Evolutionary conservation across 1,139 yeast species (phyloP), one percentile per base, ranked within the genome.

Genomic region (Taphrina deformans): DNA sequence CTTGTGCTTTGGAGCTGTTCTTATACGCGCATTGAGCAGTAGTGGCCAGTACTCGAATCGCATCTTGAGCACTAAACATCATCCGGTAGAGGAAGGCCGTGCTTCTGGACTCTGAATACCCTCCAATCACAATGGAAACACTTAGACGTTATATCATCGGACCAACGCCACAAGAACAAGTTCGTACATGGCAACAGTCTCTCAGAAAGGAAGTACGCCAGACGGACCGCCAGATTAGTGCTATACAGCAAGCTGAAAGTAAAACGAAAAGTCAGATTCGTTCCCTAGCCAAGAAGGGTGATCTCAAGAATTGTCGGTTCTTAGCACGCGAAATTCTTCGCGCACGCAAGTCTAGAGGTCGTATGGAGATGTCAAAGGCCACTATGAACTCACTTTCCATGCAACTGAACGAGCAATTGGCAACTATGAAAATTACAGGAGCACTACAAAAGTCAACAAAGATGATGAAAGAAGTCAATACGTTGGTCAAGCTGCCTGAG

Each of bases 341-440:
- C 66, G 83, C 91, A 60, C 84, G 85, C 72, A 87, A 85, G 70
- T 97, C 90, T 72, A 84, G 87, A 71, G 81, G 84, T 67, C 82
- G 96, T 72, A 79, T 93, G 71, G 84, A 88, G 72, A 83, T 85
- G 41, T 88, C 96, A 41, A 89, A 85, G 73, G 95, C 98, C 1
- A 89, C 95, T 70, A 78, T 95, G 50, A 93, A 88, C 68, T 87
- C 95, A 16, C 89, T 95, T 48, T 84, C 86, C 26, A 84, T 93
- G 89, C 89, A 96, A 70, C 84, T 95, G 38, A 91, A 89, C 71
- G 99, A 95, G 75, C 96, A 93, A 67, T 91, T 92, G 79, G 91
- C 91, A 61, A 82, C 91, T 84, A 82, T 85, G 69, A 89, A 89
- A 73, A 78, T 95, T 62, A 91, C 93, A 53, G 88, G 90, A 35